A percentile compares a stretch with the other conserved stretches of the same genome.
Evolutionary conservation across 2,329 filamentous ascomycete species (phyloP).

Genomic region (Pyrenophora tritici-repentis): DNA sequence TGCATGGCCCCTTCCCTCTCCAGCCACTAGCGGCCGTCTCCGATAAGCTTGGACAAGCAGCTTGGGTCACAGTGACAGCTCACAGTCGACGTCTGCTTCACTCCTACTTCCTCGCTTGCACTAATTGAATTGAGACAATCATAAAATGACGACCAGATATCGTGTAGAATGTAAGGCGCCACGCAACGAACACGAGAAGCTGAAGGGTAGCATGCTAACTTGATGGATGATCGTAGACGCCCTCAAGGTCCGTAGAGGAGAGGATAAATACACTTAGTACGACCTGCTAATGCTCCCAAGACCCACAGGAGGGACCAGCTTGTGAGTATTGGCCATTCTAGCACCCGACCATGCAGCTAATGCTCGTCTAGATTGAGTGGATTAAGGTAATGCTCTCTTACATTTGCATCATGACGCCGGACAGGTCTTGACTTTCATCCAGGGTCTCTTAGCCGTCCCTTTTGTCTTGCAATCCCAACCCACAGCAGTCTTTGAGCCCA

Average conservation of each 20-base stretch:
- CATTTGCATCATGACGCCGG: neutral
- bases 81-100: slow-evolving; percentile 13
- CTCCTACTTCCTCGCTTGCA: slow-evolving; percentile 4
- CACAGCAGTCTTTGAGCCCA: slow-evolving; percentile 78
- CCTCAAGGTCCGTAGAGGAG: slow-evolving; percentile 59
- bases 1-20: slow-evolving; percentile 20
- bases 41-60: slow-evolving; percentile 7
- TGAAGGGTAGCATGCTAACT: slow-evolving; percentile 19
- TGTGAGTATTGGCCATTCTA: slow-evolving; percentile 60
- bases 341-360: slow-evolving; percentile 15
- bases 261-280: neutral
- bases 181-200: neutral
- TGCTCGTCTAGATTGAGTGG: slow-evolving; percentile 71
- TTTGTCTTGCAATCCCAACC: slow-evolving; percentile 97
- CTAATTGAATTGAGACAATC: slow-evolving; percentile 1
- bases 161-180: slow-evolving; percentile 40
- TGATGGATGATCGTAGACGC: slow-evolving; percentile 56
- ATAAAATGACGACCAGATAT: slow-evolving; percentile 50
- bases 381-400: slow-evolving; percentile 67
- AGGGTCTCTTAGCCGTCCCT: slow-evolving; percentile 79
- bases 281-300: slow-evolving; percentile 53
- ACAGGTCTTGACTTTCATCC: neutral
- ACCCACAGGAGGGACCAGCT: slow-evolving; percentile 91
- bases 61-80: slow-evolving; percentile 25
- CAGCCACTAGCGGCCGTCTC: slow-evolving; percentile 32